Evolutionary conservation across 2,329 filamentous ascomycete species (phyloP), one percentile per base, ranked within the genome.

Genomic region (Fusarium temperatum): DNA sequence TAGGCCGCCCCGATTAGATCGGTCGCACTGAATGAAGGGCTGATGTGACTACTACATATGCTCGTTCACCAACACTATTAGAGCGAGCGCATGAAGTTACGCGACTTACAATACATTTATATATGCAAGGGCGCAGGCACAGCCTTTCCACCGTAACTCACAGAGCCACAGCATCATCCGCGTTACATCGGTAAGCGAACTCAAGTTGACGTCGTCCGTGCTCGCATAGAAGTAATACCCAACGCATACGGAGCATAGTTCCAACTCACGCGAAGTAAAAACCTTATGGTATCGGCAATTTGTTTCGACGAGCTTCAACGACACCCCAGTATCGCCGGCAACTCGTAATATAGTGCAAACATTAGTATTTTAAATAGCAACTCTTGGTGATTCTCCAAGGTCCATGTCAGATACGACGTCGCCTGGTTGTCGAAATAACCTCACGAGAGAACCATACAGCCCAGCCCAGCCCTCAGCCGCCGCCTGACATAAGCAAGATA

Each of bases 281-380:
- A 35, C 57, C 71, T 56, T 63, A 51, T n/a, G n/a, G 38, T 51
- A 39, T 57, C 62, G 55, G 64, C 66, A 70, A 57, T 44, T 70
- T 66, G 72, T 74, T 70, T 67, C 45, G 36, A 54, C 38, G n/a
- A 45, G 22, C 32, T 42, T 32, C 41, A 65, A 70, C 59, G 51
- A 41, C 42, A 26, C 41, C 41, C 38, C 35, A 44, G 51, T 32
- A 38, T 47, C 44, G 35, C 39, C 32, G 30, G 39, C 13, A 45
- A 59, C 28, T 54, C 24, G 36, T 58, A 54, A 70, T 65, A 51
- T 57, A 58, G 47, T 18, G 24, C 24, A 70, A 64, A 48, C 41
- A 39, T 28, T n/a, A 24, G n/a, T 54, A 44, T 48, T 51, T 69
- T 58, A 28, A n/a, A 66, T 36, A 44, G 18, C 17, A 45, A 26